Evolutionary conservation across 2,329 filamentous ascomycete genomes (phyloP).

Genomic region (Aspergillus chevalieri): DNA sequence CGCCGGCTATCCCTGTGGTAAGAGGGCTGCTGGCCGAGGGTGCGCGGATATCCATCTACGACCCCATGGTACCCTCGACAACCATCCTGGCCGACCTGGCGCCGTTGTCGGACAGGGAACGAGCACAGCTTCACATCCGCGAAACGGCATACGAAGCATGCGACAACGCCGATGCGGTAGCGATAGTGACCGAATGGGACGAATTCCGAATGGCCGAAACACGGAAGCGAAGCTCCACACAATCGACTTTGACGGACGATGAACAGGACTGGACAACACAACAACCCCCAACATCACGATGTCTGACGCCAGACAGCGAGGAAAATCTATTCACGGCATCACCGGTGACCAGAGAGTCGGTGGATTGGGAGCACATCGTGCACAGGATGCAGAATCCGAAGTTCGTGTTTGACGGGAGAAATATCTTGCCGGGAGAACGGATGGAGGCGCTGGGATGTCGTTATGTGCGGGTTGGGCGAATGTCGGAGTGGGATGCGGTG

Average conservation of each 20-base stretch:
- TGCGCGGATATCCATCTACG: slow-evolving; percentile 34
- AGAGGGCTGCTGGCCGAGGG: slow-evolving; percentile 58
- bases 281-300: not conserved
- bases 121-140: not conserved
- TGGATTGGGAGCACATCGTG: slow-evolving; percentile 39
- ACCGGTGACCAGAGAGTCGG: slow-evolving; percentile 8
- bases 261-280: not conserved
- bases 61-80: slow-evolving; percentile 23
- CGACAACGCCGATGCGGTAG: slow-evolving; percentile 37
- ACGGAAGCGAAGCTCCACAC: not conserved
- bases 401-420: slow-evolving; percentile 43
- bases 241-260: not conserved
- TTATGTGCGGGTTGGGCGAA: slow-evolving; percentile 24
- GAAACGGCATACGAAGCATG: slow-evolving; percentile 37
- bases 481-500: not conserved
- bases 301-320: not conserved
- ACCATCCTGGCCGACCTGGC: slow-evolving; percentile 29
- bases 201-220: slow-evolving; percentile 32
- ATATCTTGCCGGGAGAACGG: slow-evolving; percentile 23
- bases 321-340: not conserved
- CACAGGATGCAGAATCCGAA: slow-evolving; percentile 38
- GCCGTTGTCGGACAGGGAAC: not conserved
- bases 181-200: slow-evolving; percentile 48
- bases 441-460: slow-evolving; percentile 26
- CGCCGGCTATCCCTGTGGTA: slow-evolving; percentile 60